phyloP scores from a whole-genome alignment of 345 rosid genomes.

The Theobroma cacao region DNA sequence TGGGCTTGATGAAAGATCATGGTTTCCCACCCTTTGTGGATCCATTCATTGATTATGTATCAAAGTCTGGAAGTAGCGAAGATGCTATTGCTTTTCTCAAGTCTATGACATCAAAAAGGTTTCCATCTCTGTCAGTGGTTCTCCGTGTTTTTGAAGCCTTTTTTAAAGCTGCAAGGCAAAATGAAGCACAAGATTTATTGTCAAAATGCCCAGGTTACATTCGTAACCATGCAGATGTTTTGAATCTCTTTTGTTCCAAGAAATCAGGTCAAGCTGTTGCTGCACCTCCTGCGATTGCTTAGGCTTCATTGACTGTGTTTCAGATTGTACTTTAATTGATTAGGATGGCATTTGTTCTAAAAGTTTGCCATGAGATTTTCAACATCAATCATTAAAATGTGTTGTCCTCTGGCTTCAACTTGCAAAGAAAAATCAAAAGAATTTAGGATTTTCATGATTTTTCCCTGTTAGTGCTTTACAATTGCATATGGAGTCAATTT shows the following conservation, averaged over 20 bases:
- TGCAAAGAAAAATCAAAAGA: background rate
- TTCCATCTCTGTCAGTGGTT: constrained; percentile 68
- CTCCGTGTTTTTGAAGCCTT: constrained; percentile 59
- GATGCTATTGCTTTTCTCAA: constrained; percentile 64
- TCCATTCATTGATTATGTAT: constrained; percentile 63
- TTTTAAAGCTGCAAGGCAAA: constrained; percentile 59
- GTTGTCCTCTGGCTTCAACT: background rate
- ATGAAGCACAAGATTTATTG: constrained; percentile 73
- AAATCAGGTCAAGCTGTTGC: constrained; percentile 29
- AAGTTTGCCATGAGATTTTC: constrained; percentile 19
- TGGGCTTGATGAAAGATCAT: constrained; percentile 66
- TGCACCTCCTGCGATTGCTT: constrained; percentile 29
- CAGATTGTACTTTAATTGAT: constrained; percentile 5
- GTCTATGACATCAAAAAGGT: constrained; percentile 63
- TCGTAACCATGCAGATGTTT: constrained; percentile 76
- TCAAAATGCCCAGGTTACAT: constrained; percentile 58
- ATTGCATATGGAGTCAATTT: background rate
- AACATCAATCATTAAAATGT: background rate
- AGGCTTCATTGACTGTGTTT: constrained; percentile 20
- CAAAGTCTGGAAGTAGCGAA: constrained; percentile 59
- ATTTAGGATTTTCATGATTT: background rate
- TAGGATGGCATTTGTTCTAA: constrained; percentile 20
- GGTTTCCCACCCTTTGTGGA: constrained; percentile 78
- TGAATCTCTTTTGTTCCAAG: constrained; percentile 66
- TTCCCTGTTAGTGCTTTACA: background rate